phyloP scores from a whole-genome alignment of 1,284 basidiomycete species.

The Ceratobasidium sp. region DNA sequence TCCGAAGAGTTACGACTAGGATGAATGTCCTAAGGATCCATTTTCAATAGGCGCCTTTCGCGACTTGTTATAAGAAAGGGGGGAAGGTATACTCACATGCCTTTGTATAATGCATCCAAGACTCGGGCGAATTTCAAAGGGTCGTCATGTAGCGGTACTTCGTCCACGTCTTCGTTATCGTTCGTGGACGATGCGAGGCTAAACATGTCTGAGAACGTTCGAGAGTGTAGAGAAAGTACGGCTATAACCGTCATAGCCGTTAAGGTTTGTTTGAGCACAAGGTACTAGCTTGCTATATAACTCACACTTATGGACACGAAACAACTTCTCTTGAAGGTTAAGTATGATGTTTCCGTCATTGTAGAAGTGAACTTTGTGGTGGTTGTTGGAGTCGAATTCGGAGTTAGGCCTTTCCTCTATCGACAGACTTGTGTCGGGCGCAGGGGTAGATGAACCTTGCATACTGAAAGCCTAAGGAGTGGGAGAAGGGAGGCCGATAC shows the following conservation, averaged over 20 bases:
- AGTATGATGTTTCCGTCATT: conserved; percentile 22
- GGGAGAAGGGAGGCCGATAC: neutral
- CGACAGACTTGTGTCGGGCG: neutral
- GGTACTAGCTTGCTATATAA: neutral
- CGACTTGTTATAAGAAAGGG: neutral
- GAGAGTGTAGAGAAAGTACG: conserved; percentile 23
- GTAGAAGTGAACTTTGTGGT: conserved; percentile 28
- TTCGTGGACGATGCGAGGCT: neutral
- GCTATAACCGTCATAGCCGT: neutral
- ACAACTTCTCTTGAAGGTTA: conserved; percentile 2
- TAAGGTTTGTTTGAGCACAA: neutral
- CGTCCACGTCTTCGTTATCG: neutral
- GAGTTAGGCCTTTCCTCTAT: neutral
- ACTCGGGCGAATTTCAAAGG: conserved; percentile 12
- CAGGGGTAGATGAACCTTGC: conserved; percentile 6
- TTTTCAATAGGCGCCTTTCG: neutral
- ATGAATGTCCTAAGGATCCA: neutral
- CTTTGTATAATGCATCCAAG: conserved; percentile 25
- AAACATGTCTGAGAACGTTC: conserved; percentile 27
- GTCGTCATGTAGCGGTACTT: conserved; percentile 15
- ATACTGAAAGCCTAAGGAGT: neutral
- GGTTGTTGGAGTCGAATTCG: conserved; percentile 12
- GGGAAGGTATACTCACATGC: conserved; percentile 5
- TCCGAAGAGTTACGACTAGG: conserved; percentile 18
- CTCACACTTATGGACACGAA: conserved; percentile 40